phyloP scores from a whole-genome alignment of 495 filamentous ascomycete genomes.

The Letharia lupina region DNA sequence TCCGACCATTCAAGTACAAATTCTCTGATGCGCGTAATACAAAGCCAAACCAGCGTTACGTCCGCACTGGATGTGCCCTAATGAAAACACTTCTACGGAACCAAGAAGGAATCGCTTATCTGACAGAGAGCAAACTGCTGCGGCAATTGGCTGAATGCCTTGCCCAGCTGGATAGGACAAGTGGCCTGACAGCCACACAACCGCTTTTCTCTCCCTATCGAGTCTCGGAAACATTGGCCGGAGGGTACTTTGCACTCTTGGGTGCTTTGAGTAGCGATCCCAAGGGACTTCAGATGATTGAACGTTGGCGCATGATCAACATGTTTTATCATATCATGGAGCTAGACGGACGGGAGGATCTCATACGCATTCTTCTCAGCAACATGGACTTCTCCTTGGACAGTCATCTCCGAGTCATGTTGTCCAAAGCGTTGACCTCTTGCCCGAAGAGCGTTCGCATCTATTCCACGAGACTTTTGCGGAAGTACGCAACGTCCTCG shows the following conservation, averaged over 20 bases:
- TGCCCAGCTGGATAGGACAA: conserved; percentile 85
- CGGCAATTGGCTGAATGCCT: conserved; percentile 91
- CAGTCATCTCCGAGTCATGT: conserved; percentile 81
- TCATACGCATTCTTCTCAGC: conserved; percentile 75
- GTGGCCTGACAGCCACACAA: conserved; percentile 76
- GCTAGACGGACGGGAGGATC: conserved; percentile 76
- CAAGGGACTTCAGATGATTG: conserved; percentile 81
- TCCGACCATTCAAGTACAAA: conserved; percentile 91
- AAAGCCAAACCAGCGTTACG: conserved; percentile 88
- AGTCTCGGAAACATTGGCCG: conserved; percentile 72
- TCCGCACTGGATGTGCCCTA: conserved; percentile 77
- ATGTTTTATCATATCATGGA: conserved; percentile 99
- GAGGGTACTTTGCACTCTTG: conserved; percentile 89
- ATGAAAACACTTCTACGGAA: conserved; percentile 79
- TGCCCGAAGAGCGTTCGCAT: conserved; percentile 88
- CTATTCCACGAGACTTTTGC: conserved; percentile 70
- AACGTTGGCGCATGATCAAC: conserved; percentile 93
- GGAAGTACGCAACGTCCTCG: conserved; percentile 65
- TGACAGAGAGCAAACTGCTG: conserved; percentile 85
- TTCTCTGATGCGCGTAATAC: conserved; percentile 82
- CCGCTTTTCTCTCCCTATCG: conserved; percentile 82
- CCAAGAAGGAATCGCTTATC: conserved; percentile 71
- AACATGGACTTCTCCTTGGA: conserved; percentile 87
- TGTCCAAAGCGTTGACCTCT: conserved; percentile 86
- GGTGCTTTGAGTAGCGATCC: conserved; percentile 74